Base-by-base conservation (phyloP, 2,329 filamentous ascomycete species). In the Venturia carpophila region DNA sequence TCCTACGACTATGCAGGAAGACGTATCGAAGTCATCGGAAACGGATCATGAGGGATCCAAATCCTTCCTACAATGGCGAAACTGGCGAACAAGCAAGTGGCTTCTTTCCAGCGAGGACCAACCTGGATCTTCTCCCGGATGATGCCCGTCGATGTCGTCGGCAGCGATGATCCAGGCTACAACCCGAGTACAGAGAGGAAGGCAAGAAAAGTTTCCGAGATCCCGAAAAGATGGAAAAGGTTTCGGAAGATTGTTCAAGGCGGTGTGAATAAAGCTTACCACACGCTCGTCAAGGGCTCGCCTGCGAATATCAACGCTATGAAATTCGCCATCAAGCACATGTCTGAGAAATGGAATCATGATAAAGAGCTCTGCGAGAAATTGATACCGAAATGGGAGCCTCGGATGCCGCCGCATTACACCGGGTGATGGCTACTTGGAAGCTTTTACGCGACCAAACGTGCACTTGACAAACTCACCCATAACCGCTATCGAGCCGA, bases 351-450 rank as follows among this genome's bases (percentile, higher is more conserved):
- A 11, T 69, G 80, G 5, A 69, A 70, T 49, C 71, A 69, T 64
- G 72, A 72, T 27, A 76, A 77, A 0, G 72, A 79, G 13, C 75
- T 78, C 63, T 76, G 75, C 66, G 73, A 78, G 19, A 71, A 73
- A 43, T 69, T 80, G 1, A 71, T 77, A 19, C 79, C 79, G 0
- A 70, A 70, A 5, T 80, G 79, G 67, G 73, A 76, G 0, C 75
- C 75, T 76, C 9, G 80, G 79, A 1, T 83, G 80, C 64, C 73
- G 79, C 9, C 74, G 81, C 1, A 68, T 81, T n/a, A 82, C 81
- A 0, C 81, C 81, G 0, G 80, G 80, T 0, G 78, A 78, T 24
- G 80, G 81, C 0, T 83, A 81, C 68, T 76, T 83, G 9, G 79
- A 82, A 69, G 78, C 81, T 2, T 71, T 80, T 11, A 71, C 73